Base-by-base conservation (phyloP, 2,329 filamentous ascomycete genomes). In the Ophiocordyceps camponoti-leonardi region DNA sequence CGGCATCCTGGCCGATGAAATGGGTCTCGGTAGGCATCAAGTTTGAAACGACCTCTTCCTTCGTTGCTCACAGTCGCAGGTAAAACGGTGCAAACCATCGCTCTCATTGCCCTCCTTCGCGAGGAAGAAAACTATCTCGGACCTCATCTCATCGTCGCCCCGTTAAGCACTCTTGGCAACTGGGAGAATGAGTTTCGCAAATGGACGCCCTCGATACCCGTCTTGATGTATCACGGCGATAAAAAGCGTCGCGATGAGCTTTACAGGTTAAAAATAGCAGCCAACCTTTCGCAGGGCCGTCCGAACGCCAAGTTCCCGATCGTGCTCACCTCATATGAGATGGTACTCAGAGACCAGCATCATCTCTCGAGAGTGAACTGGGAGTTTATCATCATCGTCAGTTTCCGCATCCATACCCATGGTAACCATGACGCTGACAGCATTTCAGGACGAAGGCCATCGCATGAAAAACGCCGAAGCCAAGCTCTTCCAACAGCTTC, bases 401-500 rank as follows among this genome's bases (percentile, higher is more conserved):
- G 75, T 62, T 43, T 5, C 3, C 13, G 26, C 18, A 28, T 10
- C 20, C n/a, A 11, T 12, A 2, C 0, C 8, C 5, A 3, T 22
- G 1, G 1, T 14, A 6, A n/a, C 2, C 8, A 6, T 2, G 0
- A 16, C 37, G 16, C 46, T 60, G 31, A 58, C 57, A 55, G 14
- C 18, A 20, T 4, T 16, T 11, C 33, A 84, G 79, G 90, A 98
- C 53, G 92, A 98, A 64, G 92, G 92, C 0, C 92, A 98, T 58
- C 82, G 92, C 1, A 80, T 98, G 72, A 98, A 98, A 67, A 98
- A 98, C 51, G 82, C 94, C 50, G 88, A 96, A 44, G 93, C 90
- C 28, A 84, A 86, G 47, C 70, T 98, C 0, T 94, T 96, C 50
- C 82, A 86, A 43, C 86, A 94, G 52, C 67, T 98, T 0, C 79